A percentile compares a stretch with the other conserved stretches of the same genome.
Conservation (phyloP, 768 basidiomycete genomes). For the Zangia roseola region DNA sequence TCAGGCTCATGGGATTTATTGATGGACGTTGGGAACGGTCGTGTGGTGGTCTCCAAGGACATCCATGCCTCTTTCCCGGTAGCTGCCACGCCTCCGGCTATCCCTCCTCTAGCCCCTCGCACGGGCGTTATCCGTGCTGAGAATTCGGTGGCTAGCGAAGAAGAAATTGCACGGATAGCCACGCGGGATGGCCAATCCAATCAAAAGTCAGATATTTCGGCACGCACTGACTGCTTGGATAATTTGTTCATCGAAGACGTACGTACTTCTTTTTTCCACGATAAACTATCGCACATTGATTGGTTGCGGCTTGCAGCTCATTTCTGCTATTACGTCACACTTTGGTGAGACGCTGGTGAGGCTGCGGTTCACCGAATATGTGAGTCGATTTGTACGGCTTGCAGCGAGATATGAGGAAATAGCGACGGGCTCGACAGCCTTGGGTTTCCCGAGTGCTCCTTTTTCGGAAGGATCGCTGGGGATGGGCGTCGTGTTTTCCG, state of each 20-base stretch:
- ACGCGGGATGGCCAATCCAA: constrained; percentile 48
- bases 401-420: constrained; percentile 91
- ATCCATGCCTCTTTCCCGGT: constrained; percentile 61
- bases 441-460: constrained; percentile 64
- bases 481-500: constrained; percentile 75
- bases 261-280: constrained; percentile 27
- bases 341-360: constrained; percentile 89
- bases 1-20: constrained; percentile 89
- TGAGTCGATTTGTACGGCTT: constrained; percentile 80
- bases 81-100: constrained; percentile 37
- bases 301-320: constrained; percentile 45
- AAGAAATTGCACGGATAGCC: constrained; percentile 61
- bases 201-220: constrained; percentile 51
- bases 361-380: constrained; percentile 87
- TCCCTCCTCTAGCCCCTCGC: constrained; percentile 49
- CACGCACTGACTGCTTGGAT: constrained; percentile 65
- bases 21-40: constrained; percentile 86
- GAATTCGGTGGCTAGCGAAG: constrained; percentile 59
- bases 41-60: constrained; percentile 85
- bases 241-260: constrained; percentile 94
- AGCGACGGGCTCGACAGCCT: constrained; percentile 63
- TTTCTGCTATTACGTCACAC: constrained; percentile 84
- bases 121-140: constrained; percentile 67
- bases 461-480: constrained; percentile 59
- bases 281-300: not conserved